Evolutionary conservation across 768 basidiomycete genomes (phyloP).

Genomic region (Lactarius akahatsu): DNA sequence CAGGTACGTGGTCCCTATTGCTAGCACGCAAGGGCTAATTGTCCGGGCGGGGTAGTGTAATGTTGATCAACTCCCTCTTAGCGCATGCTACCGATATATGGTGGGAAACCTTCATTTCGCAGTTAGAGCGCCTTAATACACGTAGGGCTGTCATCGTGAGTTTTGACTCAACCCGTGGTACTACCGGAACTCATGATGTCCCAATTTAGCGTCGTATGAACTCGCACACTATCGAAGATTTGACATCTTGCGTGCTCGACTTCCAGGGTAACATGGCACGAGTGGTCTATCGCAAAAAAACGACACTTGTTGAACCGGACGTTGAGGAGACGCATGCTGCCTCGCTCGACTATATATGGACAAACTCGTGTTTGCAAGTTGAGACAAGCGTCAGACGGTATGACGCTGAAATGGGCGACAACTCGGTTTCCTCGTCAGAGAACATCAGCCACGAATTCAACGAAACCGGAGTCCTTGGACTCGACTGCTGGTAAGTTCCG

Average conservation of each 20-base stretch:
- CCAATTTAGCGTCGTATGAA: conserved; percentile 71
- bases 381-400: conserved; percentile 50
- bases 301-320: conserved; percentile 70
- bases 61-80: conserved; percentile 84
- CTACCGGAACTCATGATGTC: conserved; percentile 3
- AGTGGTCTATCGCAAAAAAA: conserved; percentile 78
- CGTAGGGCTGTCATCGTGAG: conserved; percentile 80
- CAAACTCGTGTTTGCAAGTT: conserved; percentile 53
- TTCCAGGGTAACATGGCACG: conserved; percentile 86
- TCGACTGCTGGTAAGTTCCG: conserved; percentile 70
- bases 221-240: conserved; percentile 74
- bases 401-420: conserved; percentile 67
- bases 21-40: conserved; percentile 21
- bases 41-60: conserved; percentile 56
- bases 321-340: conserved; percentile 55
- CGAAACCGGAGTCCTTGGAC: conserved; percentile 74
- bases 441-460: conserved; percentile 73
- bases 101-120: conserved; percentile 77
- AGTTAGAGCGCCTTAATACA: conserved; percentile 73
- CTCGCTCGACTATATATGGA: conserved; percentile 69
- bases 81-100: conserved; percentile 72
- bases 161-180: conserved; percentile 28
- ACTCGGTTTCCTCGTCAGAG: conserved; percentile 75
- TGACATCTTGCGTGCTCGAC: conserved; percentile 80
- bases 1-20: conserved; percentile 48